Evolutionary conservation across 305 asterid species (phyloP), one percentile per base, ranked within the genome.

Genomic region (Rubia peregrina): DNA sequence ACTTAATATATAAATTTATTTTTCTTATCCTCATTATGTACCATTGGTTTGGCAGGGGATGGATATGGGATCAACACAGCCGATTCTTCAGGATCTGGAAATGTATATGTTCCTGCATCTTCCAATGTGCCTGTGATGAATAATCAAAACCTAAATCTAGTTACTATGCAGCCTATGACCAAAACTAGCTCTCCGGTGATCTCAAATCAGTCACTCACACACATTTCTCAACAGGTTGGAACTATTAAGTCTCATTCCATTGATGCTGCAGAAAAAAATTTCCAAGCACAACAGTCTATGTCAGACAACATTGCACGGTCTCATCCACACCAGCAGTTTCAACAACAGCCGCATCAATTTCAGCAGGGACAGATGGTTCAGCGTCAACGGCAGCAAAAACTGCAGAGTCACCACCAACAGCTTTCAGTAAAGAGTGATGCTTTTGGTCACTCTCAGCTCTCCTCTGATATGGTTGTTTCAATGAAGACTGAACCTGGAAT

Each of bases 31-130:
- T 71, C 55, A 44, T 44, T 41, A 9, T 22, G 53, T 69, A 24
- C 56, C 51, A 63, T 66, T 33, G 42, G 53, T 68, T 53, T 70
- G 62, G 57, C 95, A 95, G 99, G 92, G 74, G 90, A 90, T 83
- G 87, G 83, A 74, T 85, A 82, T 82, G 94, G 89, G 77, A 72
- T 76, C 74, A 82, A 85, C 69, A 79, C 80, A 68, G 76, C 83
- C 75, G 90, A 89, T 78, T 77, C 85, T 71, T 82, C 95, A 53
- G 93, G 81, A 49, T 82, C 95, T 76, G 96, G 93, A 76, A 89
- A 80, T 79, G 68, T 85, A 74, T 85, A 79, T 76, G 83, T 51
- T 61, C 87, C 95, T 71, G 85, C 79, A 64, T 79, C 88, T 73
- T 80, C 93, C 79, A 77, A 69, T 71, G 87, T 90, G 70, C 78